These are phyloP conservation scores for Fusarium continuum DNA, from an alignment of 2,329 filamentous ascomycete genomes.

Conservation along the genomic window DNA sequence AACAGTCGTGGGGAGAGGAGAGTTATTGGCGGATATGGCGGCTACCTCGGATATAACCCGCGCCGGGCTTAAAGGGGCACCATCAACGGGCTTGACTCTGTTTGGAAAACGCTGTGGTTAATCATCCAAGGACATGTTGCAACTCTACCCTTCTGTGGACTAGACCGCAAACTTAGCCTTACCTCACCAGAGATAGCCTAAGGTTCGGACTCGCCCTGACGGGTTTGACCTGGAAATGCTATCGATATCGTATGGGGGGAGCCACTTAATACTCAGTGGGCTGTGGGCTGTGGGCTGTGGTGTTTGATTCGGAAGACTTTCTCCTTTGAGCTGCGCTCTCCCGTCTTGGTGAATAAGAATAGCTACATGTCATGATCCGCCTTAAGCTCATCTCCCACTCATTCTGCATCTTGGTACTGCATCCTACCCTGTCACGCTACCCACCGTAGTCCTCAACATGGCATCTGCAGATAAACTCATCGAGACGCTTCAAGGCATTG, in stretches of 20 bases:
- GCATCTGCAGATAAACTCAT: constrained; percentile 41
- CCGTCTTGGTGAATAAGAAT: neutral
- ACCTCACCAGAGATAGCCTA: neutral
- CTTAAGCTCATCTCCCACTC: neutral
- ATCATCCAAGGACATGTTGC: neutral
- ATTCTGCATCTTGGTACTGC: neutral
- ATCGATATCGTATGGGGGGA: neutral
- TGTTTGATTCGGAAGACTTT: neutral
- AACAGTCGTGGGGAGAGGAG: too few relatives aligned
- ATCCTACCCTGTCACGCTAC: neutral
- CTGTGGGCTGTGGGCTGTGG: too few relatives aligned
- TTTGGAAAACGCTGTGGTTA: neutral
- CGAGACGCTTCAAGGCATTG: constrained; percentile 39
- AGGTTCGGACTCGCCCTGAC: neutral
- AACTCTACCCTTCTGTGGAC: neutral
- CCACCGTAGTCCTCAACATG: constrained; percentile 24
- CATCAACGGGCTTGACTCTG: neutral
- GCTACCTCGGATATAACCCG: neutral
- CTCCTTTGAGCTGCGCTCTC: fast-evolving
- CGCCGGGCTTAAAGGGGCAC: neutral
- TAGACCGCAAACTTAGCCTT: neutral
- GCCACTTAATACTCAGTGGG: neutral
- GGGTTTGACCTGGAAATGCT: neutral
- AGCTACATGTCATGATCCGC: neutral
- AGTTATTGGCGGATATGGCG: neutral